Percentiles rank a stretch among this genome's conserved stretches.
These are phyloP conservation scores for Sporothrix pseudoabietina DNA, from an alignment of 2,329 filamentous ascomycete species.

Conservation along the genomic window DNA sequence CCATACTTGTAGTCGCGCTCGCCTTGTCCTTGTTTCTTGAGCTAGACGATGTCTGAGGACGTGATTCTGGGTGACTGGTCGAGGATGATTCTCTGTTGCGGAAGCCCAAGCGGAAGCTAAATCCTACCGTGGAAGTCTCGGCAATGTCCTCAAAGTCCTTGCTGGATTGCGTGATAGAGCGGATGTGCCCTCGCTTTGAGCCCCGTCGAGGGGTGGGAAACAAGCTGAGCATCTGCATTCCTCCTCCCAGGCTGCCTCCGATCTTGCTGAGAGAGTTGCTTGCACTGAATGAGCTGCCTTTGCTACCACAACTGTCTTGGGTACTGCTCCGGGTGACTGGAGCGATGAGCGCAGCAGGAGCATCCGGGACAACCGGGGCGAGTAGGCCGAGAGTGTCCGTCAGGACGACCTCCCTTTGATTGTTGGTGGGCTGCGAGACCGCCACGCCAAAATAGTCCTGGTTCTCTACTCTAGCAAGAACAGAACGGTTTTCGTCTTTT, in stretches of 20 bases:
- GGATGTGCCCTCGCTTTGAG: slow-evolving; percentile 12
- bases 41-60: neutral
- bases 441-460: neutral
- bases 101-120: slow-evolving; percentile 25
- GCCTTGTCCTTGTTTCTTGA: neutral
- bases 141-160: neutral
- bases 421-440: neutral
- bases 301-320: slow-evolving; percentile 21
- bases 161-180: slow-evolving; percentile 23
- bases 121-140: neutral
- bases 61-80: neutral
- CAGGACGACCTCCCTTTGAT: neutral
- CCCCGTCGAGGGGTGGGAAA: slow-evolving; percentile 21
- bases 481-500: neutral
- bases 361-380: neutral
- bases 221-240: neutral
- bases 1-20: neutral
- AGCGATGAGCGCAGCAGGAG: neutral
- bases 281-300: slow-evolving; percentile 19
- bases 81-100: slow-evolving; percentile 18
- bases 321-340: slow-evolving; percentile 23
- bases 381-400: neutral
- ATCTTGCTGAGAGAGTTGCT: neutral
- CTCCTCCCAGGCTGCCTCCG: neutral
- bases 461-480: neutral